phyloP scores from a whole-genome alignment of 2,329 filamentous ascomycete genomes.

The Lasiodiplodia sp. region DNA sequence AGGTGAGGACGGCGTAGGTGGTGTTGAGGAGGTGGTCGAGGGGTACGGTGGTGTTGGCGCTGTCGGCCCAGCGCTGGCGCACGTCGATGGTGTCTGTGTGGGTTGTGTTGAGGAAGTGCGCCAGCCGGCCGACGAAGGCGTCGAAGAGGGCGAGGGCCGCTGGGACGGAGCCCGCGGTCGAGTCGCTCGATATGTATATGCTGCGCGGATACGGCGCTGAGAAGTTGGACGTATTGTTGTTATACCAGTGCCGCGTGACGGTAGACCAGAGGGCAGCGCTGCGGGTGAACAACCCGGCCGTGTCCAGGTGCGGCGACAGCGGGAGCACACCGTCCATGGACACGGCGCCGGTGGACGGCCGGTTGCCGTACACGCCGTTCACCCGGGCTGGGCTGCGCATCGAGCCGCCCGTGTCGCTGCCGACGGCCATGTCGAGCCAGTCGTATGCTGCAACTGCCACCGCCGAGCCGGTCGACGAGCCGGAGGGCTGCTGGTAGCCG shows the following conservation, averaged over 20 bases:
- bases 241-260: background rate
- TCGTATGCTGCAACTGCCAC: slow-evolving; percentile 32
- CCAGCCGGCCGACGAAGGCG: background rate
- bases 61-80: background rate
- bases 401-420: slow-evolving; percentile 56
- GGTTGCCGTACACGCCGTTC: slow-evolving; percentile 6
- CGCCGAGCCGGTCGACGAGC: slow-evolving; percentile 28
- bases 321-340: slow-evolving; percentile 38
- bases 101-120: background rate
- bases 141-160: background rate
- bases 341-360: slow-evolving; percentile 39
- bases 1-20: slow-evolving; percentile 7
- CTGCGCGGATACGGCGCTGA: background rate
- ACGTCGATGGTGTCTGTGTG: background rate
- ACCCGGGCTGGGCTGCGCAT: slow-evolving; percentile 54
- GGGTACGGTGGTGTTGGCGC: background rate
- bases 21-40: background rate
- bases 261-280: background rate
- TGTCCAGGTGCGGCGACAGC: slow-evolving; percentile 35
- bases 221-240: background rate
- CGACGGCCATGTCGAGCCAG: slow-evolving; percentile 43
- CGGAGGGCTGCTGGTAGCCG: slow-evolving; percentile 36
- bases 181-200: background rate
- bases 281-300: slow-evolving; percentile 40
- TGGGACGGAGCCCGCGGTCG: background rate